Evolutionary conservation across 2,329 filamentous ascomycete species (phyloP).

Genomic region (Parascedosporium putredinis): DNA sequence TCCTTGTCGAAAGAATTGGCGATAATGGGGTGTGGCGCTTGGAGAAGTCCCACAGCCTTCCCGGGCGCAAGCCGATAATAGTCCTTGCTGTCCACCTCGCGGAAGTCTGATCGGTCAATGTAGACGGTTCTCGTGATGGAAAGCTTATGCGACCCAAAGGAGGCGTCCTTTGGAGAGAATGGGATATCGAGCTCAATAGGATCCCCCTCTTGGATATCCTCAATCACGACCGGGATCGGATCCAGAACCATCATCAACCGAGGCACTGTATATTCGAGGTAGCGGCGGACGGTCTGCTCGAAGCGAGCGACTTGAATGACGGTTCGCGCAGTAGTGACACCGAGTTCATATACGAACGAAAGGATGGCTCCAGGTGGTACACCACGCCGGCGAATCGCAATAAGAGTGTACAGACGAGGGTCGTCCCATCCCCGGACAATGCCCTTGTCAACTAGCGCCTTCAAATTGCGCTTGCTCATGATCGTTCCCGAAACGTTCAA

Average conservation of each 20-base stretch:
- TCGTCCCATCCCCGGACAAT: slow-evolving; percentile 85
- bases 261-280: slow-evolving; percentile 80
- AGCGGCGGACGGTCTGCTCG: slow-evolving; percentile 73
- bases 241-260: slow-evolving; percentile 84
- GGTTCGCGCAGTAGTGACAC: slow-evolving; percentile 72
- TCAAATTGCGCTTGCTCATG: slow-evolving; percentile 75
- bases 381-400: slow-evolving; percentile 72
- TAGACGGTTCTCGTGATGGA: slow-evolving; percentile 69
- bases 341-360: slow-evolving; percentile 82
- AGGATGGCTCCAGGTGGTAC: slow-evolving; percentile 82
- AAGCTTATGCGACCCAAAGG: slow-evolving; percentile 49
- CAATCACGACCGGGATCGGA: slow-evolving; percentile 71
- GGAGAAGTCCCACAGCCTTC: slow-evolving; percentile 65
- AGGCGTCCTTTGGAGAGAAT: slow-evolving; percentile 72
- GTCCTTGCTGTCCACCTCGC: slow-evolving; percentile 61
- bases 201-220: slow-evolving; percentile 62
- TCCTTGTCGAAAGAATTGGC: slow-evolving; percentile 62
- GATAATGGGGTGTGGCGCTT: slow-evolving; percentile 60
- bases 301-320: slow-evolving; percentile 76
- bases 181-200: slow-evolving; percentile 55
- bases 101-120: slow-evolving; percentile 75
- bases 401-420: slow-evolving; percentile 78
- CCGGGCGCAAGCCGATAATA: slow-evolving; percentile 75
- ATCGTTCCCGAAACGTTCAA: slow-evolving; percentile 72
- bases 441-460: slow-evolving; percentile 66